A percentile compares a stretch with the other conserved stretches of the same genome.
phyloP scores from a whole-genome alignment of 768 basidiomycete genomes.

The Phlegmacium glaucopus region DNA sequence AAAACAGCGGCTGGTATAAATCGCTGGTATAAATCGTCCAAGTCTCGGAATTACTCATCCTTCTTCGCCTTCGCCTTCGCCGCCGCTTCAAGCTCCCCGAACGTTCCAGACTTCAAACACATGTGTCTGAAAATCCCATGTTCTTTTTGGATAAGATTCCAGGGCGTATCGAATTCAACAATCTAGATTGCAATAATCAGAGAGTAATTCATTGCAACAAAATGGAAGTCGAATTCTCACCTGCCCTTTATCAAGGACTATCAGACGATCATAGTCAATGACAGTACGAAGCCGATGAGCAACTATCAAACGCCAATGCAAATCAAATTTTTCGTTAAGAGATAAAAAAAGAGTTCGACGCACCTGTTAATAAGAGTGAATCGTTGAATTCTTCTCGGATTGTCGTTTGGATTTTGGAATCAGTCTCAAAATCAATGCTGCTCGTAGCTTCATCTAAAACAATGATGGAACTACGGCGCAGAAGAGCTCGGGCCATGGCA shows the following conservation, averaged over 20 bases:
- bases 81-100: conserved; percentile 52
- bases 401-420: conserved; percentile 85
- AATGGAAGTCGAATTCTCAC: conserved; percentile 20
- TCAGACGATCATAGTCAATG: conserved; percentile 76
- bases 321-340: background rate
- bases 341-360: conserved; percentile 14
- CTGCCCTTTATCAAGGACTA: conserved; percentile 74
- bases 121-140: conserved; percentile 65
- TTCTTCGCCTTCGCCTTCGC: conserved; percentile 42
- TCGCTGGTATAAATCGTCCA: too few species aligned
- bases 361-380: conserved; percentile 71
- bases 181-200: conserved; percentile 28
- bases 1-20: too few species aligned
- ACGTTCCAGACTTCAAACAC: conserved; percentile 71
- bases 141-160: conserved; percentile 59
- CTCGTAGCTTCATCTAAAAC: conserved; percentile 84
- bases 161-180: conserved; percentile 70
- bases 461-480: conserved; percentile 69
- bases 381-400: conserved; percentile 83
- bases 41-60: too few species aligned
- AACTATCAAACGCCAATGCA: conserved; percentile 32
- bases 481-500: conserved; percentile 79
- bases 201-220: background rate
- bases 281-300: conserved; percentile 76
- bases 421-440: conserved; percentile 84